Evolutionary conservation across 2,329 filamentous ascomycete genomes (phyloP).

Genomic region (Sarocladium strictum): DNA sequence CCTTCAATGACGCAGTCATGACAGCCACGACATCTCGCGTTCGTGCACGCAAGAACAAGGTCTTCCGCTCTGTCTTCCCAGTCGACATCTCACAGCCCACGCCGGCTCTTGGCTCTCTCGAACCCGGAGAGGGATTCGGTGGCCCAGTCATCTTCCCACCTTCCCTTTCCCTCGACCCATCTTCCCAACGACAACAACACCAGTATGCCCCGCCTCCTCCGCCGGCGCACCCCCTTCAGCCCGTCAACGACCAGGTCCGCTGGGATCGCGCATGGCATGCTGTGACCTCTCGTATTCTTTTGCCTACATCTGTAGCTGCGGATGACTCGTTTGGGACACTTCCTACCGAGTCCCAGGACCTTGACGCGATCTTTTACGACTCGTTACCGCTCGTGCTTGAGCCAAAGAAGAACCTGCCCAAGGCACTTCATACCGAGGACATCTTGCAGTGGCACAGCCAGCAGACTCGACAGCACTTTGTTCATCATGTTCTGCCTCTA

Average conservation of each 20-base stretch:
- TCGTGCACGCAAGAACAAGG: conserved; percentile 40
- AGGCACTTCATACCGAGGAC: conserved; percentile 47
- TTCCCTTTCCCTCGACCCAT: conserved; percentile 17
- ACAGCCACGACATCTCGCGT: conserved; percentile 33
- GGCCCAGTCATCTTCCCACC: conserved; percentile 24
- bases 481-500: conserved; percentile 51
- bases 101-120: conserved; percentile 33
- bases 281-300: conserved; percentile 50
- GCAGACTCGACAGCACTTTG: conserved; percentile 55
- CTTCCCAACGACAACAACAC: conserved; percentile 9
- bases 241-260: conserved; percentile 43
- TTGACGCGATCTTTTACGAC: conserved; percentile 40
- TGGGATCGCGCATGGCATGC: conserved; percentile 59
- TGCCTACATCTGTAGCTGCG: conserved; percentile 48
- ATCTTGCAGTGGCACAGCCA: conserved; percentile 55
- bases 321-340: conserved; percentile 49
- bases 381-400: conserved; percentile 49
- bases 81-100: conserved; percentile 44
- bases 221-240: conserved; percentile 7
- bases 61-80: conserved; percentile 52
- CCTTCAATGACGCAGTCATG: conserved; percentile 19
- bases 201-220: conserved; percentile 14
- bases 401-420: conserved; percentile 38
- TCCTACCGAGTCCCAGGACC: conserved; percentile 34
- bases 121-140: conserved; percentile 41